phyloP scores from a whole-genome alignment of 139 green algal species.

The Volvox reticuliferus region DNA sequence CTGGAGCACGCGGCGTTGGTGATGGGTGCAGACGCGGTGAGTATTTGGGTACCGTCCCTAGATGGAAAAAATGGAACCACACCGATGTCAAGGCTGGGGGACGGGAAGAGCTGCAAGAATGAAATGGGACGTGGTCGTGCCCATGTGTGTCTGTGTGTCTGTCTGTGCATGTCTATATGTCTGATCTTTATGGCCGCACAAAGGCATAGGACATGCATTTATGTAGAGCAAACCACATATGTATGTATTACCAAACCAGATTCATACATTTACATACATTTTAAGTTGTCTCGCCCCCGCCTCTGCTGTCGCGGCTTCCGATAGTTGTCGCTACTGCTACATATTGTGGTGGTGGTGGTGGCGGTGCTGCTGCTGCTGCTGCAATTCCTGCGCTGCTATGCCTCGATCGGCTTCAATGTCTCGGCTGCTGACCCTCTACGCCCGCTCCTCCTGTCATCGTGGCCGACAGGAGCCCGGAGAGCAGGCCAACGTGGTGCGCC shows the following conservation, averaged over 20 bases:
- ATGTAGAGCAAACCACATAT: too few relatives aligned
- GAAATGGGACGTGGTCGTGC: not conserved
- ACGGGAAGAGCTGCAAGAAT: not conserved
- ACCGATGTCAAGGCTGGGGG: too few relatives aligned
- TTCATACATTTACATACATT: too few relatives aligned
- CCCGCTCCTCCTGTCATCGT: not conserved
- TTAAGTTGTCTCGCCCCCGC: too few relatives aligned
- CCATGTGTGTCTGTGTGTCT: too few relatives aligned
- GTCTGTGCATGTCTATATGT: too few relatives aligned
- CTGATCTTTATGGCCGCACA: too few relatives aligned
- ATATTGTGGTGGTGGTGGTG: not conserved
- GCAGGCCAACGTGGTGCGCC: constrained; percentile 42
- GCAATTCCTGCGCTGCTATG: not conserved
- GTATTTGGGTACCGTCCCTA: too few relatives aligned
- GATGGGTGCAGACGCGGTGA: not conserved
- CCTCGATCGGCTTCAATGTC: not conserved
- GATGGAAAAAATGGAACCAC: too few relatives aligned
- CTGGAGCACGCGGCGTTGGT: constrained; percentile 43
- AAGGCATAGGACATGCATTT: too few relatives aligned
- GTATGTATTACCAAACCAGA: too few relatives aligned
- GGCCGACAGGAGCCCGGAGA: constrained; percentile 5
- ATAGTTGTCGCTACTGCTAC: not conserved
- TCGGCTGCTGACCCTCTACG: too few relatives aligned
- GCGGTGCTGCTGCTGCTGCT: not conserved
- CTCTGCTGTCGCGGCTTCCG: not conserved